phyloP scores from a whole-genome alignment of 352 stramenopile species.

The Globisporangium paddicum region DNA sequence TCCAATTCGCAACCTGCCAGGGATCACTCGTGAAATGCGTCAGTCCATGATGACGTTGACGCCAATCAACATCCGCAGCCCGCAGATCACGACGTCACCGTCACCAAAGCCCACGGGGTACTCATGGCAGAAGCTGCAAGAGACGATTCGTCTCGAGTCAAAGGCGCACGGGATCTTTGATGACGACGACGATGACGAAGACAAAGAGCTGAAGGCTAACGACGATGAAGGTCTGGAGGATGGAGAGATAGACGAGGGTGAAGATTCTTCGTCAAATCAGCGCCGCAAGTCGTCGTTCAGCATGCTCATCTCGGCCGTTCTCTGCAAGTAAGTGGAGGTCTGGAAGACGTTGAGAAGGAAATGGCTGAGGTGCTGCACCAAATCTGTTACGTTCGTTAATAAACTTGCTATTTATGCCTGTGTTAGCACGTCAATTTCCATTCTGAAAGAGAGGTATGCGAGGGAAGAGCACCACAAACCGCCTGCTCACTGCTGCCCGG shows the following conservation, averaged over 20 bases:
- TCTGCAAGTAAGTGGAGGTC: slow-evolving; percentile 26
- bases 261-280: not conserved
- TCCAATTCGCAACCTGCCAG: slow-evolving; percentile 11
- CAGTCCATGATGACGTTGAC: slow-evolving; percentile 1
- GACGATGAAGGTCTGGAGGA: slow-evolving; percentile 12
- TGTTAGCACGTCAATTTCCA: slow-evolving; percentile 3
- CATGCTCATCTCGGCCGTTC: slow-evolving; percentile 43
- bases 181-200: slow-evolving; percentile 32
- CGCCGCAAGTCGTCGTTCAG: slow-evolving; percentile 23
- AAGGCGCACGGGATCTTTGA: slow-evolving; percentile 50
- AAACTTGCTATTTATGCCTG: slow-evolving; percentile 18
- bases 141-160: slow-evolving; percentile 66
- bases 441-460: not conserved
- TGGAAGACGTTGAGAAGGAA: not conserved
- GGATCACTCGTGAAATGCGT: not conserved
- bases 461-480: slow-evolving; percentile 1
- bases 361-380: not conserved
- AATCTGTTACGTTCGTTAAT: slow-evolving; percentile 5
- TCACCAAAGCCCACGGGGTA: slow-evolving; percentile 40
- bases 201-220: slow-evolving; percentile 2
- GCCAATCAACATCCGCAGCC: slow-evolving; percentile 8
- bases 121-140: slow-evolving; percentile 72
- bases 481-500: not conserved
- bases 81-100: not conserved
- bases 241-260: slow-evolving; percentile 7